Conservation (phyloP, 2,329 filamentous ascomycete species). For the Sporothrix globosa region DNA sequence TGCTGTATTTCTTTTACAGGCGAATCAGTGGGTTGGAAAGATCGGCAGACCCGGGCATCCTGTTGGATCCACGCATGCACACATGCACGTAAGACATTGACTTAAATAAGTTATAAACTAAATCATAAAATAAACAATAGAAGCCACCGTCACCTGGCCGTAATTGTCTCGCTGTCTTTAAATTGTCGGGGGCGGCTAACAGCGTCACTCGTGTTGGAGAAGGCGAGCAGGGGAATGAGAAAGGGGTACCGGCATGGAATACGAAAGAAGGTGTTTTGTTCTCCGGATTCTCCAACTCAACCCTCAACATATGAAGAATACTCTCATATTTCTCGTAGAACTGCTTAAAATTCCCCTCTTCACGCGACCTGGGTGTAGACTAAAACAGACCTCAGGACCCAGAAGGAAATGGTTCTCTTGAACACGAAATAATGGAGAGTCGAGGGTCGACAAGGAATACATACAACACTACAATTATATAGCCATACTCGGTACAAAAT, state of each 20-base stretch:
- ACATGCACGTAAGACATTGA: background rate
- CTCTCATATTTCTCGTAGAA: background rate
- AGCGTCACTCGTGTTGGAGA: background rate
- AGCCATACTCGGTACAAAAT: background rate
- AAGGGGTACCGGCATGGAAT: constrained; percentile 9
- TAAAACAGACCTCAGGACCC: background rate
- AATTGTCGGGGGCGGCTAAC: background rate
- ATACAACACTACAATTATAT: background rate
- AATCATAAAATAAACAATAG: background rate
- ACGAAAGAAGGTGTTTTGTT: background rate
- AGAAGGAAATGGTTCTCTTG: background rate
- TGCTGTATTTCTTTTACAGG: background rate
- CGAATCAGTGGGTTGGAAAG: background rate
- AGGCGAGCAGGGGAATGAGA: background rate
- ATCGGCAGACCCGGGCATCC: constrained; percentile 1
- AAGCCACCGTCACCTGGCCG: background rate
- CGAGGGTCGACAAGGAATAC: background rate
- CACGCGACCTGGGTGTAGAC: background rate
- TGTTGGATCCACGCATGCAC: constrained; percentile 25
- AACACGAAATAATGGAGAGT: background rate
- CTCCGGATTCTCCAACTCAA: background rate
- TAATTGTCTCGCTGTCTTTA: background rate
- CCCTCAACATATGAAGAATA: background rate
- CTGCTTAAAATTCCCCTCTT: background rate
- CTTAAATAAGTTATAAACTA: no score